Percentiles rank a stretch among this genome's conserved stretches.
Conservation (phyloP, 2,329 filamentous ascomycete genomes). For the Zarea fungicola region DNA sequence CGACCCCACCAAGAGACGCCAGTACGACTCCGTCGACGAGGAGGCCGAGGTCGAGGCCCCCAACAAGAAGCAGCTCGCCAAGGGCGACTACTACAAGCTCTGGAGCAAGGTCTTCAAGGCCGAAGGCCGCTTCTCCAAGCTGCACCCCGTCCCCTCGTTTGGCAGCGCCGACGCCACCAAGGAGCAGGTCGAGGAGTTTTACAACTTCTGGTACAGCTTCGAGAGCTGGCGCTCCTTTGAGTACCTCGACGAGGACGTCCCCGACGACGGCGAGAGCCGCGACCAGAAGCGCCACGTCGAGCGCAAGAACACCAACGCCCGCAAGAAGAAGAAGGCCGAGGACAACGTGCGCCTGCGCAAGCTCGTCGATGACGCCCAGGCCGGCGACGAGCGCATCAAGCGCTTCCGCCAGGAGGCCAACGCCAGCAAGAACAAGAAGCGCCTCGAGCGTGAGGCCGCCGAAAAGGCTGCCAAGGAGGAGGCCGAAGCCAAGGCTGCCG, state of each 20-base stretch:
- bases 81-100: constrained; percentile 91
- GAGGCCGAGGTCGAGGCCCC: constrained; percentile 88
- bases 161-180: constrained; percentile 79
- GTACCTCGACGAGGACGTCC: constrained; percentile 97
- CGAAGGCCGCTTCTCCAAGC: constrained; percentile 88
- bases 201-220: constrained; percentile 99
- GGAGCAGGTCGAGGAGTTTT: constrained; percentile 90
- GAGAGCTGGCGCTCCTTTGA: constrained; percentile 97
- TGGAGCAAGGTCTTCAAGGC: constrained; percentile 88
- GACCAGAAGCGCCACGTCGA: constrained; percentile 98
- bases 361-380: constrained; percentile 80
- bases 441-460: constrained; percentile 82
- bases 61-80: constrained; percentile 80
- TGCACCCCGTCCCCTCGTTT: constrained; percentile 79
- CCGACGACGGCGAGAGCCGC: constrained; percentile 97
- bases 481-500: constrained; percentile 74
- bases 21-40: constrained; percentile 96
- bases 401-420: constrained; percentile 88
- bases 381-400: constrained; percentile 92
- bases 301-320: constrained; percentile 94
- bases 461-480: constrained; percentile 85
- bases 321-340: constrained; percentile 99
- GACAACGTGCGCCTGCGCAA: constrained; percentile 87
- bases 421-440: constrained; percentile 95
- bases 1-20: constrained; percentile 85